phyloP scores from a whole-genome alignment of 352 stramenopile genomes.

The Elongisporangium anandrum region DNA sequence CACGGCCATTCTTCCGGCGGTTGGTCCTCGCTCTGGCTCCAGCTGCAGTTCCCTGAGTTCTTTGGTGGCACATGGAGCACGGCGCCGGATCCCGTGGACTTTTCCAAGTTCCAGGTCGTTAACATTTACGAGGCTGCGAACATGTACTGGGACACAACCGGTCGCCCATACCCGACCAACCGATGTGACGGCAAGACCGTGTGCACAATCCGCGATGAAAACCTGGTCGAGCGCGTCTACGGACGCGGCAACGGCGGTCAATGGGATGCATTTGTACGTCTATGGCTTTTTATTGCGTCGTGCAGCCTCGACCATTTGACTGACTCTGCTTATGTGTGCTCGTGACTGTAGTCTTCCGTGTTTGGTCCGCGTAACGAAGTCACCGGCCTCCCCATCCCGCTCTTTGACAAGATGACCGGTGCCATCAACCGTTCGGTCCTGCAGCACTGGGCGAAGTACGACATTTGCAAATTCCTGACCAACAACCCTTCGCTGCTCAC shows the following conservation, averaged over 20 bases:
- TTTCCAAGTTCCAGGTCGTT: constrained; percentile 57
- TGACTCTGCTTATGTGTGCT: constrained; percentile 2
- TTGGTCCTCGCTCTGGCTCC: constrained; percentile 70
- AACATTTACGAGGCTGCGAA: constrained; percentile 73
- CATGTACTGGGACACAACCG: constrained; percentile 67
- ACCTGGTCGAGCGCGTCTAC: constrained; percentile 62
- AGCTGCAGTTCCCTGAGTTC: constrained; percentile 65
- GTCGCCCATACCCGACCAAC: constrained; percentile 50
- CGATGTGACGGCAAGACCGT: constrained; percentile 40
- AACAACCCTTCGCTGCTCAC: constrained; percentile 29
- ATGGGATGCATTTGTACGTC: constrained; percentile 77
- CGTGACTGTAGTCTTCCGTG: constrained; percentile 36
- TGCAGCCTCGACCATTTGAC: not conserved
- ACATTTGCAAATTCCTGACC: constrained; percentile 57
- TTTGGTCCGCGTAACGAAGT: constrained; percentile 46
- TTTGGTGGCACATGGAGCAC: constrained; percentile 78
- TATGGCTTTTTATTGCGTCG: not conserved
- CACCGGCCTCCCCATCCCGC: constrained; percentile 46
- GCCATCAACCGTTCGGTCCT: constrained; percentile 58
- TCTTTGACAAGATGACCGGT: constrained; percentile 74
- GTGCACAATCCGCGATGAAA: constrained; percentile 70
- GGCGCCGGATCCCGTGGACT: constrained; percentile 67
- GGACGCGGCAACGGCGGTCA: constrained; percentile 65
- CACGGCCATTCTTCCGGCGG: constrained; percentile 71
- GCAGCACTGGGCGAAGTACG: constrained; percentile 52